These are phyloP conservation scores for Baeospora myosura DNA, from an alignment of 1,284 basidiomycete genomes.

Conservation along the genomic window DNA sequence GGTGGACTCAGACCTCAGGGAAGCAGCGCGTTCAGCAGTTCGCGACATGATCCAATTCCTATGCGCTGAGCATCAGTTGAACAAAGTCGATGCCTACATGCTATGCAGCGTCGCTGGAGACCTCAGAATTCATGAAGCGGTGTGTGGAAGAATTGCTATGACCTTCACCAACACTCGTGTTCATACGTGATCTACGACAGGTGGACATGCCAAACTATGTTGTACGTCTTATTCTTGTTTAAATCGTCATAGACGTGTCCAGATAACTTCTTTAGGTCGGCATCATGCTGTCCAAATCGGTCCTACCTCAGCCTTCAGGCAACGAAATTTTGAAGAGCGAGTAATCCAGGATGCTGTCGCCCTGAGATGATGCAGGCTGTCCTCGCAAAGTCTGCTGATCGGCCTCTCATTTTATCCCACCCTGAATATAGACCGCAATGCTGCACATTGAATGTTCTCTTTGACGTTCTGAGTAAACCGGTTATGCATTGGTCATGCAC, in stretches of 20 bases:
- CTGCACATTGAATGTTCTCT: too few species aligned
- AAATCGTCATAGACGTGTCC: not conserved
- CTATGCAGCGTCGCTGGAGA: slow-evolving; percentile 56
- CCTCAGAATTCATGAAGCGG: slow-evolving; percentile 56
- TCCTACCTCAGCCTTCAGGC: too few species aligned
- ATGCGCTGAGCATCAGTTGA: slow-evolving; percentile 32
- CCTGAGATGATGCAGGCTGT: too few species aligned
- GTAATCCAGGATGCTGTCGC: too few species aligned
- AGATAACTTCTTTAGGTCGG: not conserved
- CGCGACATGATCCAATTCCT: slow-evolving; percentile 52
- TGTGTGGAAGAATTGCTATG: too few species aligned
- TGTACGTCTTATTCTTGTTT: slow-evolving; percentile 26
- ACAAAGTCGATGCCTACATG: slow-evolving; percentile 46
- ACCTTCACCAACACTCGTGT: too few species aligned
- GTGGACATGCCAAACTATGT: slow-evolving; percentile 64
- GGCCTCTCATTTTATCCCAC: too few species aligned
- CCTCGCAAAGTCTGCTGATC: too few species aligned
- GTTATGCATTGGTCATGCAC: too few species aligned
- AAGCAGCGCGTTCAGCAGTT: slow-evolving; percentile 47
- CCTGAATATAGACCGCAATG: too few species aligned
- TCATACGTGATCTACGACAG: slow-evolving; percentile 21
- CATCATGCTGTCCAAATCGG: slow-evolving; percentile 1
- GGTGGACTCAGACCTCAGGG: slow-evolving; percentile 44
- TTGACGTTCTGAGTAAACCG: too few species aligned
- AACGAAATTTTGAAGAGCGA: too few species aligned